phyloP scores from a whole-genome alignment of 2,329 filamentous ascomycete genomes.

The Penicillium sp. region DNA sequence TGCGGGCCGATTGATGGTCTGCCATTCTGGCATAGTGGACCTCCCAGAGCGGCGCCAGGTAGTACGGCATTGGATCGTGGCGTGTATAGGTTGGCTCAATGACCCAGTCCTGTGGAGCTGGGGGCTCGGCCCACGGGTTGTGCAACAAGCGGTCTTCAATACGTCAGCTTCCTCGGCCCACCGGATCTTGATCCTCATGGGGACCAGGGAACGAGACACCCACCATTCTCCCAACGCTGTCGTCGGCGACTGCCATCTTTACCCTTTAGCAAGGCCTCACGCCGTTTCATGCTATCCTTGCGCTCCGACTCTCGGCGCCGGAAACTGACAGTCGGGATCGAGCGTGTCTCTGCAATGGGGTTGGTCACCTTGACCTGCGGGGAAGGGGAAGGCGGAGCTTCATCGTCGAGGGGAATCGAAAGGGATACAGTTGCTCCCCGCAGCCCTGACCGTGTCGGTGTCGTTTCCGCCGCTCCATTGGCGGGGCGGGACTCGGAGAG shows the following conservation, averaged over 20 bases:
- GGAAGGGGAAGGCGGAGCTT: constrained; percentile 28
- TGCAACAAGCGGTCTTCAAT: constrained; percentile 74
- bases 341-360: constrained; percentile 21
- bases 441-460: constrained; percentile 47
- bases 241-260: constrained; percentile 86
- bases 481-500: constrained; percentile 29
- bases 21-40: constrained; percentile 47
- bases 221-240: constrained; percentile 94
- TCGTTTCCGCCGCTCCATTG: constrained; percentile 51
- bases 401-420: constrained; percentile 73
- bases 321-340: constrained; percentile 41
- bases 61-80: constrained; percentile 75
- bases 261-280: constrained; percentile 79
- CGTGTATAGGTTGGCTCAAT: constrained; percentile 78
- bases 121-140: constrained; percentile 84
- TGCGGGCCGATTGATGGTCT: constrained; percentile 37
- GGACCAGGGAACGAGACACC: constrained; percentile 15
- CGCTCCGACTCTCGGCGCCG: constrained; percentile 57
- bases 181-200: not conserved
- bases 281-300: constrained; percentile 63
- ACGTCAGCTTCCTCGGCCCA: constrained; percentile 23
- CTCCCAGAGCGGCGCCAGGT: constrained; percentile 85
- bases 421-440: constrained; percentile 63
- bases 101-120: constrained; percentile 78
- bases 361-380: constrained; percentile 29